Percentiles rank a stretch among this genome's conserved stretches.
phyloP scores from a whole-genome alignment of 305 asterid genomes.

The Fraxinus latifolia region DNA sequence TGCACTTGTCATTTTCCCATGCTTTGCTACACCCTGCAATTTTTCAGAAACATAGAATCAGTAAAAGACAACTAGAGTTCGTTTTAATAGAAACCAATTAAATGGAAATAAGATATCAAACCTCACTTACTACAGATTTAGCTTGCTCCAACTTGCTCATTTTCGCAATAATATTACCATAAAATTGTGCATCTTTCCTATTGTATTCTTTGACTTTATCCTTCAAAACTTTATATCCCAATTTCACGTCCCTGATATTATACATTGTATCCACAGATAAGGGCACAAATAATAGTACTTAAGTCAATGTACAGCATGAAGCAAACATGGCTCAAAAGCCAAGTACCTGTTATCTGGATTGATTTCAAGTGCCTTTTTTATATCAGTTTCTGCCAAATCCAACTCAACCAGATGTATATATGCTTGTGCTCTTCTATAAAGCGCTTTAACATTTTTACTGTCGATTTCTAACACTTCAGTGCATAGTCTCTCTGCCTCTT shows the following conservation, averaged over 20 bases:
- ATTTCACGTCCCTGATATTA: slow-evolving; percentile 34
- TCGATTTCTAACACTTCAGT: slow-evolving; percentile 70
- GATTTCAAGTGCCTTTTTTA: slow-evolving; percentile 63
- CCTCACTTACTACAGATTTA: slow-evolving; percentile 35
- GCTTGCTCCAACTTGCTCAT: slow-evolving; percentile 29
- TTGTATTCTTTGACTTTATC: slow-evolving; percentile 37
- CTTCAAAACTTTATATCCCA: slow-evolving; percentile 33
- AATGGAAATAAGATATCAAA: neutral
- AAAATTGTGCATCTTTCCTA: slow-evolving; percentile 38
- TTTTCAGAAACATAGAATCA: slow-evolving; percentile 2
- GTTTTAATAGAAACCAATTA: neutral
- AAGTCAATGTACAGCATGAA: neutral
- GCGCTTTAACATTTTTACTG: slow-evolving; percentile 60
- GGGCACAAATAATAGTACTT: neutral
- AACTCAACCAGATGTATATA: slow-evolving; percentile 54
- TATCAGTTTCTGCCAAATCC: slow-evolving; percentile 63
- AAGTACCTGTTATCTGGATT: slow-evolving; percentile 67
- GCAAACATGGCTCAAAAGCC: neutral
- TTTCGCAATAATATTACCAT: slow-evolving; percentile 33
- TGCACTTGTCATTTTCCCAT: slow-evolving; percentile 24
- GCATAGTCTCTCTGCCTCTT: slow-evolving; percentile 62
- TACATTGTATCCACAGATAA: slow-evolving; percentile 8
- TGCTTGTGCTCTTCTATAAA: slow-evolving; percentile 73
- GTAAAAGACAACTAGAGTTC: neutral
- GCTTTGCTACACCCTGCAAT: slow-evolving; percentile 37